Base-by-base conservation (phyloP, 352 stramenopile genomes). In the Phytopythium aichiense region DNA sequence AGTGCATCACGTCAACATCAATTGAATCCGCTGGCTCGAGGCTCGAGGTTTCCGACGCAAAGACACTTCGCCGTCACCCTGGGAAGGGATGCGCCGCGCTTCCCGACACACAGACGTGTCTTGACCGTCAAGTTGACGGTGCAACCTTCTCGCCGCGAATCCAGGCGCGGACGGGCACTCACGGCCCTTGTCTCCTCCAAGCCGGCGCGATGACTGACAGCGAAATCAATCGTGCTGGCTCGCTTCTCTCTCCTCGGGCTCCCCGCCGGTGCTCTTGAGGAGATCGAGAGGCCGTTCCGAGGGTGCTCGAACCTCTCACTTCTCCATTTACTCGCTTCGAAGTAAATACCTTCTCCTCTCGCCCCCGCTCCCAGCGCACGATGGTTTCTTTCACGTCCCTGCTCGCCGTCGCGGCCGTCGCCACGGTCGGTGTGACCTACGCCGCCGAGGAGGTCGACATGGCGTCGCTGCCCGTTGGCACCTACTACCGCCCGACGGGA, bases 401-500 rank as follows among this genome's bases (percentile, higher is more conserved):
- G 18, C 25, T 46, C 15, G 45, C 53, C 1, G 28, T 63, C 16
- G 38, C 49, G 13, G 22, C 67, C 40, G 51, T 35, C 30, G 38
- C 49, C 22, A 59, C 64, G 35, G 9, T 58, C 37, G 49, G 52
- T 9, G 31, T 67, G 6, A 62, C 20, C 23, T 51, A 56, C 4
- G 59, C 11, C 25, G 49, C 33, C 7, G 65, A 61, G 16, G 23
- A 13, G 16, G 64, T 71, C 22, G 60, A 74, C 58, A 66, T 74
- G 48, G 69, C 58, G 40, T 52, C 57, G 5, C 37, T 74, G 20
- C 18, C 58, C 5, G 67, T 69, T 43, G 71, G 68, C 54, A 57
- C 60, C n/a, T 83, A 79, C 68, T 82, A 66, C 68, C 68, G 67
- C 7, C 73, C 73, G 1, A 59, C 52, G 1, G 69, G 64, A 4